Percentiles rank a stretch among this genome's conserved stretches.
Conservation (phyloP, 2,329 filamentous ascomycete genomes). For the Albifimbria verrucaria region DNA sequence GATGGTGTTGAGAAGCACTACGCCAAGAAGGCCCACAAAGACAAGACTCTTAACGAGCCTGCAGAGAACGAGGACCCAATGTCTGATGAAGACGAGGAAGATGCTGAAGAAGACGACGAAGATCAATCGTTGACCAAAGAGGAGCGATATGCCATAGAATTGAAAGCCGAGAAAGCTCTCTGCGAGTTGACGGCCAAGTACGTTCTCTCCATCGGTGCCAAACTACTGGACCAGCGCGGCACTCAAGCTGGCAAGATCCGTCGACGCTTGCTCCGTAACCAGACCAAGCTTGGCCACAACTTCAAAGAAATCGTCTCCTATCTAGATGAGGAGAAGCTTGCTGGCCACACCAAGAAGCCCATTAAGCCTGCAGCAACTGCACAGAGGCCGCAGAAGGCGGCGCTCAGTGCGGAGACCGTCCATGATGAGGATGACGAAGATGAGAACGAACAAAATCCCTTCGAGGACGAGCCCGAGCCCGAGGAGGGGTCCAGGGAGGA, state of each 20-base stretch:
- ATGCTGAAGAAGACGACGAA: constrained; percentile 50
- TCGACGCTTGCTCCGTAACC: constrained; percentile 74
- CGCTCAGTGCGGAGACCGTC: constrained; percentile 42
- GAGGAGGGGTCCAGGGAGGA: constrained; percentile 61
- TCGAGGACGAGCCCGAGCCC: constrained; percentile 46
- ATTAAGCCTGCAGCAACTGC: constrained; percentile 13
- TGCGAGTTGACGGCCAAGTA: constrained; percentile 85
- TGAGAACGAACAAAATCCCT: constrained; percentile 38
- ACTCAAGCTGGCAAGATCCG: constrained; percentile 61
- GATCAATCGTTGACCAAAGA: constrained; percentile 52
- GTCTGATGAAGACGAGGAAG: constrained; percentile 57
- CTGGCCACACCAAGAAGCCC: constrained; percentile 38
- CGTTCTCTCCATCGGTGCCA: constrained; percentile 73
- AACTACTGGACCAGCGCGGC: constrained; percentile 66
- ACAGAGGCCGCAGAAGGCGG: constrained; percentile 29
- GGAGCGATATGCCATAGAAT: constrained; percentile 59
- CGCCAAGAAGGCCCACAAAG: constrained; percentile 64
- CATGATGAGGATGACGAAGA: constrained; percentile 39
- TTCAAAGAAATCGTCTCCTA: constrained; percentile 81
- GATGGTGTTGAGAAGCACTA: constrained; percentile 71
- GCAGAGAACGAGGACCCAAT: constrained; percentile 72
- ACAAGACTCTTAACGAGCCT: constrained; percentile 55
- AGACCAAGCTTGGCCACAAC: constrained; percentile 74
- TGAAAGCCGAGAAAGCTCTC: constrained; percentile 79
- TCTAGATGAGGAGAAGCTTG: constrained; percentile 66